Percentiles rank a stretch among this genome's conserved stretches.
These are phyloP conservation scores for Mycena citricolor DNA, from an alignment of 1,284 basidiomycete genomes.

Conservation along the genomic window DNA sequence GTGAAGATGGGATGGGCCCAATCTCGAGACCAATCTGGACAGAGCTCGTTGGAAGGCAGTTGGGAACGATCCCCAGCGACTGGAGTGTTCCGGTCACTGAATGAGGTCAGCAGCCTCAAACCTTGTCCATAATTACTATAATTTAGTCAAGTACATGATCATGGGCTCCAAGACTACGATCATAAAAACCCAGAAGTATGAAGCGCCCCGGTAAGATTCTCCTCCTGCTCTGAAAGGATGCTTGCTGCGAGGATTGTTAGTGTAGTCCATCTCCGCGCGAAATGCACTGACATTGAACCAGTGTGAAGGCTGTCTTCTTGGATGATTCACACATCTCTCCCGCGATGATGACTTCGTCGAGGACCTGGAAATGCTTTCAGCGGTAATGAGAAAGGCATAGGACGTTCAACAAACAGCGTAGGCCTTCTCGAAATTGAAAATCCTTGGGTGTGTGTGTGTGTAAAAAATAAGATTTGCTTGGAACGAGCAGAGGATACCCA, in stretches of 20 bases:
- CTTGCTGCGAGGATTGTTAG: constrained; percentile 1
- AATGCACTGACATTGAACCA: constrained; percentile 9
- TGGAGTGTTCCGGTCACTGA: constrained; percentile 69
- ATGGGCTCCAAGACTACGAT: not conserved
- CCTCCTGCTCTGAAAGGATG: constrained; percentile 12
- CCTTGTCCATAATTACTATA: too few species aligned
- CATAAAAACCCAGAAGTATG: constrained; percentile 12
- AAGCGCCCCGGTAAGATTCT: constrained; percentile 8
- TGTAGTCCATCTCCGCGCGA: not conserved
- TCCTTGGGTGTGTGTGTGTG: constrained; percentile 46
- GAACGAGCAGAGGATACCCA: constrained; percentile 36
- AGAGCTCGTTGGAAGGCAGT: constrained; percentile 88
- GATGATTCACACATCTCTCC: constrained; percentile 98
- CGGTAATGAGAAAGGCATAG: constrained; percentile 19
- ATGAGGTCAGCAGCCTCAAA: constrained; percentile 7
- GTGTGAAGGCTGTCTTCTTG: constrained; percentile 90
- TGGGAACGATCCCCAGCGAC: constrained; percentile 78
- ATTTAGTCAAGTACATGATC: not conserved
- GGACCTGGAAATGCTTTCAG: constrained; percentile 55
- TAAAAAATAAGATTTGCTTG: not conserved
- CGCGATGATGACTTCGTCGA: constrained; percentile 97
- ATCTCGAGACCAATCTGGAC: constrained; percentile 82
- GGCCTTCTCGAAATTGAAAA: constrained; percentile 98
- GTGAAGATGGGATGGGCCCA: constrained; percentile 85
- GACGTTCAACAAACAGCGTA: constrained; percentile 64